phyloP scores from a whole-genome alignment of 1,284 basidiomycete species.

The Omphalotus olearius region DNA sequence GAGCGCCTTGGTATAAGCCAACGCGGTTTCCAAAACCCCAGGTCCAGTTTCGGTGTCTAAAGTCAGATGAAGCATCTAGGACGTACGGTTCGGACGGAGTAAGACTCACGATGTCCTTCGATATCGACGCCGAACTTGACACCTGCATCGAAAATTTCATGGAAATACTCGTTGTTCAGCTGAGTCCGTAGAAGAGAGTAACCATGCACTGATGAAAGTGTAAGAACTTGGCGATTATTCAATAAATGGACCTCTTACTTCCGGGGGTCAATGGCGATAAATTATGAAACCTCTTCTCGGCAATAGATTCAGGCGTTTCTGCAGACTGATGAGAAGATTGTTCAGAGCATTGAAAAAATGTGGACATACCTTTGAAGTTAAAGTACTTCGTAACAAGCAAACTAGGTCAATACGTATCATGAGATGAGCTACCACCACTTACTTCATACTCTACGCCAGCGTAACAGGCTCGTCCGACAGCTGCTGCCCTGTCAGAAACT shows the following conservation, averaged over 20 bases:
- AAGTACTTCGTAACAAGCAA: conserved; percentile 71
- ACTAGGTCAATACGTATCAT: conserved; percentile 3
- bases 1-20: conserved; percentile 82
- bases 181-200: conserved; percentile 89
- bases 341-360: not conserved
- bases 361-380: conserved; percentile 78
- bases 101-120: conserved; percentile 84
- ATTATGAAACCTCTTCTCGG: conserved; percentile 75
- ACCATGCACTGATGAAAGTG: conserved; percentile 70
- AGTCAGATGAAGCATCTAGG: not conserved
- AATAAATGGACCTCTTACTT: conserved; percentile 50
- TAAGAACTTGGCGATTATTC: not conserved
- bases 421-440: conserved; percentile 17
- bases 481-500: conserved; percentile 47
- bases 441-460: conserved; percentile 93
- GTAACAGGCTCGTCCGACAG: conserved; percentile 56
- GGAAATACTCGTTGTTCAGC: conserved; percentile 87
- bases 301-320: conserved; percentile 78
- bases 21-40: conserved; percentile 89
- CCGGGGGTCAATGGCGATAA: conserved; percentile 85
- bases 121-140: conserved; percentile 74
- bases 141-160: conserved; percentile 81
- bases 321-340: conserved; percentile 6
- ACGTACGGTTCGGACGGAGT: conserved; percentile 1
- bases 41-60: conserved; percentile 95